Percentiles rank a stretch among this genome's conserved stretches.
Evolutionary conservation across 2,329 filamentous ascomycete genomes (phyloP).

Genomic region (Chrysoporthe cubensis): DNA sequence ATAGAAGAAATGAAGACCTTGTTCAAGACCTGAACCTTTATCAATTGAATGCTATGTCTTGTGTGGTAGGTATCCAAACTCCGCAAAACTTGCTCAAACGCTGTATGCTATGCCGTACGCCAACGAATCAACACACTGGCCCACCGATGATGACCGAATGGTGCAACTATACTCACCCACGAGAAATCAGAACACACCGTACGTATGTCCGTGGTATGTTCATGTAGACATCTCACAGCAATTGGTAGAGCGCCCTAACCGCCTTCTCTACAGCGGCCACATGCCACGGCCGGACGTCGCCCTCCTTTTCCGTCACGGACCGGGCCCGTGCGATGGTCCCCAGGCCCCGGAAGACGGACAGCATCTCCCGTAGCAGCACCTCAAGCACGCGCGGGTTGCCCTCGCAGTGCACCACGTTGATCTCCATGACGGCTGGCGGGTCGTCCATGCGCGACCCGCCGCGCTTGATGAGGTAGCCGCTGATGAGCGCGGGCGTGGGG

Average conservation of each 20-base stretch:
- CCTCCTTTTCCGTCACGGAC: constrained; percentile 62
- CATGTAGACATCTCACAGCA: constrained; percentile 54
- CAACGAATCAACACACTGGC: constrained; percentile 1
- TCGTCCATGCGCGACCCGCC: constrained; percentile 60
- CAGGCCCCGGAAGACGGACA: constrained; percentile 70
- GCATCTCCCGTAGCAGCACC: constrained; percentile 68
- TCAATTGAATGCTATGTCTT: constrained; percentile 17
- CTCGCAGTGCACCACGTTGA: constrained; percentile 65
- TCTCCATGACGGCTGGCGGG: constrained; percentile 63
- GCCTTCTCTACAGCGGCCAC: constrained; percentile 72
- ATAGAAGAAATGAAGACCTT: neutral
- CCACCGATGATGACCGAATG: neutral
- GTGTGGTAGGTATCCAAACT: constrained; percentile 5
- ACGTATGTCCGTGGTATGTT: neutral
- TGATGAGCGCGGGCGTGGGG: constrained; percentile 60
- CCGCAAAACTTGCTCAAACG: neutral
- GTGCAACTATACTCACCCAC: neutral
- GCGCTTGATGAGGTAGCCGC: constrained; percentile 69
- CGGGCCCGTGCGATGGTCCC: constrained; percentile 70
- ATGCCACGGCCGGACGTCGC: constrained; percentile 76
- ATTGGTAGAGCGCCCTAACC: constrained; percentile 65
- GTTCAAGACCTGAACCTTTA: constrained; percentile 14
- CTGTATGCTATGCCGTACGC: constrained; percentile 17
- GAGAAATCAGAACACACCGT: neutral
- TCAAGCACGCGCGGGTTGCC: constrained; percentile 61